These are phyloP conservation scores for Epichloe aotearoae DNA, from an alignment of 2,329 filamentous ascomycete species.

Conservation along the genomic window DNA sequence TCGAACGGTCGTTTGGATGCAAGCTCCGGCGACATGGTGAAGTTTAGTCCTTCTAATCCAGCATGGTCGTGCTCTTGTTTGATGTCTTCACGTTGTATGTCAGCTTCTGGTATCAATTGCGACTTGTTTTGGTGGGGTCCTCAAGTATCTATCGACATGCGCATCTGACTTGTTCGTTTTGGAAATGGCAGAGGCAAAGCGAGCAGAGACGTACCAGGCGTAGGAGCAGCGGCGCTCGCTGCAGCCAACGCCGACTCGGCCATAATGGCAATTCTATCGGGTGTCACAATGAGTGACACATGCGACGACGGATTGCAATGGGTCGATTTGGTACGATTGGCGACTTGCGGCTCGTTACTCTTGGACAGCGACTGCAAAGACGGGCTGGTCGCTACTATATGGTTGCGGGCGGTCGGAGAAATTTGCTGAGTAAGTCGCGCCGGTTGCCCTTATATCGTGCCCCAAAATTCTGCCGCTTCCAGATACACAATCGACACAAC, in stretches of 20 bases:
- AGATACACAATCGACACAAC: constrained; percentile 27
- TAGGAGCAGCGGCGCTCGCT: constrained; percentile 20
- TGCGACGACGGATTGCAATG: constrained; percentile 8
- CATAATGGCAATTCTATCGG: constrained; percentile 23
- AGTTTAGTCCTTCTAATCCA: constrained; percentile 20
- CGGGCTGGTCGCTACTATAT: constrained; percentile 12
- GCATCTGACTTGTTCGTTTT: not conserved
- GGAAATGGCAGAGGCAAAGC: not conserved
- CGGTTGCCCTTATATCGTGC: constrained; percentile 28
- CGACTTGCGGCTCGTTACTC: constrained; percentile 1
- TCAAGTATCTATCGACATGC: not conserved
- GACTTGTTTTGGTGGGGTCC: not conserved
- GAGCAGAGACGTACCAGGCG: constrained; percentile 20
- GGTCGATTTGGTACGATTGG: not conserved
- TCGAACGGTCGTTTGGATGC: constrained; percentile 26
- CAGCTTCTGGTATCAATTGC: not conserved
- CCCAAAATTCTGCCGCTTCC: constrained; percentile 21
- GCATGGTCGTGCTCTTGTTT: constrained; percentile 24
- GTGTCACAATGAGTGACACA: constrained; percentile 12
- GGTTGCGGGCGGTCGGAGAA: constrained; percentile 23
- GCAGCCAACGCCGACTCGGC: constrained; percentile 27
- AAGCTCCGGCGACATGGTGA: constrained; percentile 22
- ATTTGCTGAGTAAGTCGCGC: constrained; percentile 27
- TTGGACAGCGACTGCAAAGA: constrained; percentile 6
- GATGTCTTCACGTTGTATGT: constrained; percentile 15